A percentile compares a stretch with the other conserved stretches of the same genome.
Evolutionary conservation across 257 asterid species (phyloP).

Genomic region (Solanum medicagineum): DNA sequence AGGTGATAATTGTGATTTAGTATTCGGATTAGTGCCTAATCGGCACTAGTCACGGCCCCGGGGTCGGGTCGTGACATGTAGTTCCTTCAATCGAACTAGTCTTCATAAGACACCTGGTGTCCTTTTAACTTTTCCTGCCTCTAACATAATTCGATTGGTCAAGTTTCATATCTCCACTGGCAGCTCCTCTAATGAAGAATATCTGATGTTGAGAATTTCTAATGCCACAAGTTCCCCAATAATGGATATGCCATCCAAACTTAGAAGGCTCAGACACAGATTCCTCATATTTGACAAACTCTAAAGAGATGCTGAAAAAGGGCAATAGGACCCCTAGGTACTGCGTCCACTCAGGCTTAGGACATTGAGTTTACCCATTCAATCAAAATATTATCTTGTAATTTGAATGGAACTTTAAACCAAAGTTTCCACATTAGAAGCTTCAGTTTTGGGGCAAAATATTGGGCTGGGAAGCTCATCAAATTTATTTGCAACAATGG

Average conservation of each 20-base stretch:
- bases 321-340: background rate
- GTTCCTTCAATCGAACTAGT: constrained; percentile 2
- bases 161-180: background rate
- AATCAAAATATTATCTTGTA: background rate
- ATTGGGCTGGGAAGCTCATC: background rate
- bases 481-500: background rate
- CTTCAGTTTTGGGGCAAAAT: background rate
- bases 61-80: too few relatives aligned
- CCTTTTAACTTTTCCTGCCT: background rate
- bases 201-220: background rate
- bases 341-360: background rate
- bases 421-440: background rate
- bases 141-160: background rate
- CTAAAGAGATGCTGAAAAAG: background rate
- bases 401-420: background rate
- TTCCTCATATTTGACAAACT: background rate
- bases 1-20: too few relatives aligned
- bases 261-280: background rate
- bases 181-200: background rate
- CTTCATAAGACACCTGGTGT: background rate
- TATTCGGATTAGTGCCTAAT: too few relatives aligned
- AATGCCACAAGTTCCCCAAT: background rate
- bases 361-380: background rate
- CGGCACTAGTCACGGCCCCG: too few relatives aligned
- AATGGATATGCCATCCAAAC: background rate